Evolutionary conservation across 331 rosid genomes (phyloP), one percentile per base, ranked within the genome.

Genomic region (Acacia concinna): DNA sequence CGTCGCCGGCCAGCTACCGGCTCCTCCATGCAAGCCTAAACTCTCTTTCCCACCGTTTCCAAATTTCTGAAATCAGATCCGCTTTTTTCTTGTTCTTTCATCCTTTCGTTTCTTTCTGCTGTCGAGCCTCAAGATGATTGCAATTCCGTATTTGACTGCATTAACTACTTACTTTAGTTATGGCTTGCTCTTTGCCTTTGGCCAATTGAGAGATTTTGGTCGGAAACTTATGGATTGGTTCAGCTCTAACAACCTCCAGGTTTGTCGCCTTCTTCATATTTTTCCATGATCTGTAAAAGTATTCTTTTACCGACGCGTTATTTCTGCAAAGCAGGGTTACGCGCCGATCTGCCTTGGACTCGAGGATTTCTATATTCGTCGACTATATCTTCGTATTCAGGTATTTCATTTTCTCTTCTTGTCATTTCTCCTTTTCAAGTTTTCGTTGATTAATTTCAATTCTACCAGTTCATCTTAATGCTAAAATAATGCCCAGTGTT

Each of bases 291-390:
- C 40, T 67, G 18, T 18, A 18, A 7, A 8, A 18, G 46, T 10
- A 7, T 65, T 31, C 47, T 35, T 35, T 40, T 10, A 4, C 10
- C 49, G 32, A 2, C 52, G n/a, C 18, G 17, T 73, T 67, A 38
- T 77, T 73, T 71, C 75, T 54, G 30, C 21, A 74, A 10, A 10
- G 17, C 80, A 93, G 93, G 98, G 97, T 17, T 93, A 93, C 44
- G 97, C 98, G 2, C 98, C 97, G 74, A 91, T 91, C 89, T 93
- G 97, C 80, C 85, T 93, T 74, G 98, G 98, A 10, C 95, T 90
- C 11, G 98, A 93, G 78, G 97, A 93, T 88, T 93, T 93, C 82
- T 93, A 93, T 68, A 82, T 81, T 57, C 97, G 97, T 21, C 92
- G 98, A 1, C 84, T 93, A 5, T 93, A 91, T 84, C 97, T 91